Conservation (phyloP, 2,329 filamentous ascomycete species). For the Hansfordia pulvinata region DNA sequence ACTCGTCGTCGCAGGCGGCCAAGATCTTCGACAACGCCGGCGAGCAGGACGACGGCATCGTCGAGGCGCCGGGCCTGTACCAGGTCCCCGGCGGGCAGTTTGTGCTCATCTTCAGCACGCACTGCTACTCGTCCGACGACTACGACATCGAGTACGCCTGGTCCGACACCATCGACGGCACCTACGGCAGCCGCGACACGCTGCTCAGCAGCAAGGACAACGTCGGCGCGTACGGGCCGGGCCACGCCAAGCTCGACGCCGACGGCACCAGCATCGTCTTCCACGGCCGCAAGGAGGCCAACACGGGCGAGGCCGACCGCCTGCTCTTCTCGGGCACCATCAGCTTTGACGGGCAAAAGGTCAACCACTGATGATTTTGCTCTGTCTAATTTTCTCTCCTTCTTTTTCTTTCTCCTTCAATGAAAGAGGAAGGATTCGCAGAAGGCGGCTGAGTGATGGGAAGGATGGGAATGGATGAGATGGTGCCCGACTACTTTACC, state of each 20-base stretch:
- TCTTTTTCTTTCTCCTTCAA: too few relatives aligned
- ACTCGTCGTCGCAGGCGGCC: too few relatives aligned
- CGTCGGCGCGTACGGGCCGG: slow-evolving; percentile 2
- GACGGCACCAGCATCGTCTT: slow-evolving; percentile 4
- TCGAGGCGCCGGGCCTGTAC: slow-evolving; percentile 15
- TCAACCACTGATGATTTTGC: too few relatives aligned
- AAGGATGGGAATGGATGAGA: too few relatives aligned
- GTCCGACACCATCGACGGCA: slow-evolving; percentile 1
- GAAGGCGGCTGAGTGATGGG: too few relatives aligned
- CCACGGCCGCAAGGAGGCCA: slow-evolving; percentile 3
- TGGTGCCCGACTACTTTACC: too few relatives aligned
- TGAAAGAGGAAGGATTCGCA: too few relatives aligned
- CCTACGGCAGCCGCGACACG: slow-evolving; percentile 2
- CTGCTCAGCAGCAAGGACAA: slow-evolving; percentile 1
- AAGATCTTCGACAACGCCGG: slow-evolving; percentile 16
- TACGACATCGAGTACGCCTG: slow-evolving; percentile 5
- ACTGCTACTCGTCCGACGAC: slow-evolving; percentile 4
- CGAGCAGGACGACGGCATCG: slow-evolving; percentile 13
- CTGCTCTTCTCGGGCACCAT: too few relatives aligned
- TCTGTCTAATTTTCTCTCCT: too few relatives aligned
- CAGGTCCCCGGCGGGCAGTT: slow-evolving; percentile 12
- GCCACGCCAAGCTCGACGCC: slow-evolving; percentile 3
- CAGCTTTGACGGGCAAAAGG: too few relatives aligned
- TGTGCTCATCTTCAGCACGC: slow-evolving; percentile 6
- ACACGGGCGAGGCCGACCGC: too few relatives aligned